These are phyloP conservation scores for Otatea glauca DNA, from an alignment of 176 grass and related monocot species.

Conservation along the genomic window DNA sequence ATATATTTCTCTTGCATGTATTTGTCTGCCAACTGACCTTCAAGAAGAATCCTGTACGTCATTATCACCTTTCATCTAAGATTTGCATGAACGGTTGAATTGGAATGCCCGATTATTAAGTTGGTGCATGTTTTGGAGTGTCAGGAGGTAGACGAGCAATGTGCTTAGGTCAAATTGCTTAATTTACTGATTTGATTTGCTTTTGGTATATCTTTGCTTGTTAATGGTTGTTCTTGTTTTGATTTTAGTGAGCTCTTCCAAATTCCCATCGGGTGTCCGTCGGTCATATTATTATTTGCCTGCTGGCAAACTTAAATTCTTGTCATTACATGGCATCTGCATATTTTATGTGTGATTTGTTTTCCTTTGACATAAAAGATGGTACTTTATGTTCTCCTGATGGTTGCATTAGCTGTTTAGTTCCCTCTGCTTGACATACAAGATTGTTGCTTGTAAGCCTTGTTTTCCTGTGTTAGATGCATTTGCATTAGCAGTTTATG, in stretches of 20 bases:
- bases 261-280: too few relatives aligned
- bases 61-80: background rate
- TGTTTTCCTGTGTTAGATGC: background rate
- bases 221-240: background rate
- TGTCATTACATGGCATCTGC: background rate
- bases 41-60: background rate
- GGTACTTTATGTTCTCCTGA: background rate
- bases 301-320: too few relatives aligned
- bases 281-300: too few relatives aligned
- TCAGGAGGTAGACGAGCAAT: background rate
- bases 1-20: background rate
- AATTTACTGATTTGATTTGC: background rate
- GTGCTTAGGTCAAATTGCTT: background rate
- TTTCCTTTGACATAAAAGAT: background rate
- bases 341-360: background rate
- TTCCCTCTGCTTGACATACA: background rate
- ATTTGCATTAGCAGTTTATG: background rate
- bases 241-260: background rate
- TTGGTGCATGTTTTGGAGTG: too few relatives aligned
- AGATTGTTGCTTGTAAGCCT: too few relatives aligned
- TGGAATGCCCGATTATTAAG: too few relatives aligned
- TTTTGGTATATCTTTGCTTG: background rate
- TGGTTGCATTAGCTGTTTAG: background rate
- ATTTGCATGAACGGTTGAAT: background rate
- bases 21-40: background rate